Conservation (phyloP, 208 protist species). For the Wallacemonas sp. region DNA sequence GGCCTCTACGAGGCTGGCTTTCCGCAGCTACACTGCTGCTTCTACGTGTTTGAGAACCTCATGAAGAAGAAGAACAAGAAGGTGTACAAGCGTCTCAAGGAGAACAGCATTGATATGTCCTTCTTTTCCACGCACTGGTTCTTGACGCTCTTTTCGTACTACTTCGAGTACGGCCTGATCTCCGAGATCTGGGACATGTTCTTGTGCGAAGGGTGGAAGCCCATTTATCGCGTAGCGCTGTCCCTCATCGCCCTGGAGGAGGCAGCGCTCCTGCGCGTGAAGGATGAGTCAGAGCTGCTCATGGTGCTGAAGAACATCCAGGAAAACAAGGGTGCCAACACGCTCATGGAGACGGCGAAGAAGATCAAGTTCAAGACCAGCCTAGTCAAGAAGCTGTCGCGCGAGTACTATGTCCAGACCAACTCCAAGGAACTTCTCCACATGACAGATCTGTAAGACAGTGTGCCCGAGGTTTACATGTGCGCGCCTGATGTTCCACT, state of each 20-base stretch:
- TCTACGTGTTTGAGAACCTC: conserved; percentile 72
- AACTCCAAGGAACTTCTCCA: conserved; percentile 8
- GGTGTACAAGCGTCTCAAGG: conserved; percentile 39
- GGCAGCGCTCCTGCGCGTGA: conserved; percentile 35
- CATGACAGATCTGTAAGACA: conserved; percentile 10
- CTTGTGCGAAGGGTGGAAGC: conserved; percentile 92
- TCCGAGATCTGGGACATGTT: conserved; percentile 93
- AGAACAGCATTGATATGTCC: conserved; percentile 39
- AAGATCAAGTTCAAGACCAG: conserved; percentile 73
- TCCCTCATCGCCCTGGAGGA: conserved; percentile 72
- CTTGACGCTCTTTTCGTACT: conserved; percentile 86
- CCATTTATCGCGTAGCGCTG: conserved; percentile 84
- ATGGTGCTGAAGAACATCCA: conserved; percentile 64
- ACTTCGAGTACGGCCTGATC: conserved; percentile 79
- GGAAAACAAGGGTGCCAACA: conserved; percentile 54
- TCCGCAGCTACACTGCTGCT: conserved; percentile 63
- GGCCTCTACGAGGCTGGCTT: conserved; percentile 77
- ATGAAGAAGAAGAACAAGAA: conserved; percentile 47
- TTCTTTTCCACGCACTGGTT: conserved; percentile 89
- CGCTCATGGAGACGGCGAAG: conserved; percentile 57
- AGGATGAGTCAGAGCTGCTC: conserved; percentile 56
- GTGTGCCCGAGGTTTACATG: too few relatives aligned
- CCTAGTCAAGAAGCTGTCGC: conserved; percentile 31
- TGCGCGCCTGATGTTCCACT: too few relatives aligned
- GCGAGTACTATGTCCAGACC: conserved; percentile 21